These are phyloP conservation scores for Verticillium dahliae DNA, from an alignment of 2,329 filamentous ascomycete genomes.

Conservation along the genomic window DNA sequence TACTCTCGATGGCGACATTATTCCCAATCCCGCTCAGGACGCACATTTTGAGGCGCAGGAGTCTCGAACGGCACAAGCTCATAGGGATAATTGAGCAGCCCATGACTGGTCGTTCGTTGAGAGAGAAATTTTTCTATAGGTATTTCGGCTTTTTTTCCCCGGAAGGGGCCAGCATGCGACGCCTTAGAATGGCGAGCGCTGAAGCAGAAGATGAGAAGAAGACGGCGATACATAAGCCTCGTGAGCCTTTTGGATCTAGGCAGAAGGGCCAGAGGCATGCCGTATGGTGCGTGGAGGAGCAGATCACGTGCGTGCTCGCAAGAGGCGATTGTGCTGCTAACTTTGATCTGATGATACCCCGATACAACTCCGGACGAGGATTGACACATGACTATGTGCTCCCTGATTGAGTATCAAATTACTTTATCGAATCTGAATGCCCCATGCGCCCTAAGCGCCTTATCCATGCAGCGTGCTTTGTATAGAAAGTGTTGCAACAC, in stretches of 20 bases:
- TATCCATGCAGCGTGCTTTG: no score
- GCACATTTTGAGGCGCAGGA: conserved; percentile 12
- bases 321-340: background rate
- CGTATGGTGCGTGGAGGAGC: background rate
- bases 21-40: conserved; percentile 24
- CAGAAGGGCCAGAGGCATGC: background rate
- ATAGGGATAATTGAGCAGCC: conserved; percentile 4
- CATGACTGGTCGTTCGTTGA: background rate
- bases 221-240: background rate
- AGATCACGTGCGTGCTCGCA: background rate
- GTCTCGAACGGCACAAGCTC: conserved; percentile 9
- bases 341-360: background rate
- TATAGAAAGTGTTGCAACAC: no score
- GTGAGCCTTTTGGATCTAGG: background rate
- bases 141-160: background rate
- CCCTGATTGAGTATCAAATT: background rate
- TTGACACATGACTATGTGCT: background rate
- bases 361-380: background rate
- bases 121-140: background rate
- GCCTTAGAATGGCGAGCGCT: background rate
- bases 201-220: background rate
- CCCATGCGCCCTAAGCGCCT: no score
- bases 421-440: background rate
- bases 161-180: background rate
- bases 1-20: conserved; percentile 32